Conservation (phyloP, 2,329 filamentous ascomycete genomes). For the Aureobasidium mangrovei region DNA sequence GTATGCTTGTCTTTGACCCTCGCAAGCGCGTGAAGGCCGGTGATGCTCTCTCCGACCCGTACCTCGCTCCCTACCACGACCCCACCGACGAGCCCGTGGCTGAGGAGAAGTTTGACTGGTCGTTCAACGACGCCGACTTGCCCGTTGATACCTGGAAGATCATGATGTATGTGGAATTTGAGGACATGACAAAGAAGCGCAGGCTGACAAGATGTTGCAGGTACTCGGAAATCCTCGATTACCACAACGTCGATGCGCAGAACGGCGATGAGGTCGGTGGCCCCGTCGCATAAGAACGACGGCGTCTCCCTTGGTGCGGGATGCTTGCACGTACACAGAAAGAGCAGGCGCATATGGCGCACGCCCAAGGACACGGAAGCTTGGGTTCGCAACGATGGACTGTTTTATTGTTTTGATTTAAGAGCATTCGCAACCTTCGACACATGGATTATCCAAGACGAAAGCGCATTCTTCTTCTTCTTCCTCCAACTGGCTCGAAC, state of each 20-base stretch:
- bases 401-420: conserved; percentile 12
- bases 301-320: background rate
- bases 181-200: background rate
- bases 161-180: conserved; percentile 70
- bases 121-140: conserved; percentile 95
- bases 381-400: conserved; percentile 11
- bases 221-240: conserved; percentile 98
- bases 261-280: conserved; percentile 19
- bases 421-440: conserved; percentile 1
- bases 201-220: conserved; percentile 37
- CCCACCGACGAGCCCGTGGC: conserved; percentile 92
- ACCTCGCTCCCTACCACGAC: conserved; percentile 94
- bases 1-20: conserved; percentile 98
- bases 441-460: conserved; percentile 1
- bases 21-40: conserved; percentile 85
- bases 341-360: conserved; percentile 10
- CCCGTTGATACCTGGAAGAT: conserved; percentile 99
- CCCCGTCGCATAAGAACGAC: background rate
- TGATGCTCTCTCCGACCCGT: conserved; percentile 81
- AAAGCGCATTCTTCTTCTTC: background rate
- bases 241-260: conserved; percentile 77
- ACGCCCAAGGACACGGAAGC: conserved; percentile 9
- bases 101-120: conserved; percentile 99
- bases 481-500: background rate
- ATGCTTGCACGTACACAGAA: background rate